Evolutionary conservation across 441 rosid species (phyloP), one percentile per base, ranked within the genome.

Genomic region (Manihot esculenta): DNA sequence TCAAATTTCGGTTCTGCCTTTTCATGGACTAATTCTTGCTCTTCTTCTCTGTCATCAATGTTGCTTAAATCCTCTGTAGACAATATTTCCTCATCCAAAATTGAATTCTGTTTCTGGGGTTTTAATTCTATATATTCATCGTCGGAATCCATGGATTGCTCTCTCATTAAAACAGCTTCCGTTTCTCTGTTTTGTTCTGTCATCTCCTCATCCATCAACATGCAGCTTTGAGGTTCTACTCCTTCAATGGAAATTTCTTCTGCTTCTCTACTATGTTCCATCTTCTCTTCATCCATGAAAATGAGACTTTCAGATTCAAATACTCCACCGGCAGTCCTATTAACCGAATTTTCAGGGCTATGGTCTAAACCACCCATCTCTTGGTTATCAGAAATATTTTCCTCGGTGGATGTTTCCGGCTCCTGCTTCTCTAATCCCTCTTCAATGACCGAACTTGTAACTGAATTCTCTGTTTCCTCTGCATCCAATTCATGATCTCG

Each of bases 101-200:
- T 55, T 23, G 82, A 73, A 57, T 71, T 74, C 35, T 51, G 74
- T 54, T 78, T 66, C 66, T 23, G 65, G 21, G 79, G 83, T 41
- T 80, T 73, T n/a, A 87, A 64, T 79, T 85, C 90, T 60, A 86
- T 86, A 57, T 78, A 87, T 61, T 85, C 89, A 23, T 88, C 89
- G 48, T 84, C 86, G 17, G 81, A 81, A 53, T 73, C 83, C 30
- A 23, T 64, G 48, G 53, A 62, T 58, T 60, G 75, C 56, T 57
- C 72, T 55, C 35, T 53, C 48, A 62, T 55, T 42, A 51, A 14
- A 10, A 42, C 78, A 10, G 8, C 62, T 67, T 59, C 78, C 13
- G 26, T 18, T 14, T 76, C 78, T 44, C n/a, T 56, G 1, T 56
- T 5, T 26, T 26, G 38, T 14, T 69, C 78, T 21, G 20, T 70